Conservation (phyloP, 2,329 filamentous ascomycete species). For the Escovopsis weberi region DNA sequence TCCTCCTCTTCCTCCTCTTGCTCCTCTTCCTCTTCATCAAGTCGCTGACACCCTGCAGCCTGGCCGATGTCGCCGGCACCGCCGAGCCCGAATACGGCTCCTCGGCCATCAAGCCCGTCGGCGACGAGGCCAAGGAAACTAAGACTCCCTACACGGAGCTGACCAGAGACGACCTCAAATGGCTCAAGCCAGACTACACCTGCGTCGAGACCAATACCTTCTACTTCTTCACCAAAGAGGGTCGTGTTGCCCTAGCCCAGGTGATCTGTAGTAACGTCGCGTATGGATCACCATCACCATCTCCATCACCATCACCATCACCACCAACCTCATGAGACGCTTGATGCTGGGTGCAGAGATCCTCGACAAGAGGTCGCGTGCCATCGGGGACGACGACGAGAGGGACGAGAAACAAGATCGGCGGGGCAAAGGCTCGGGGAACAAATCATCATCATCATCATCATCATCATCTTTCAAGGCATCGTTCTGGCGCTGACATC, state of each 20-base stretch:
- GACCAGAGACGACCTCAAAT: constrained; percentile 64
- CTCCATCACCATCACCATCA: too few relatives aligned
- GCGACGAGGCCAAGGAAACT: constrained; percentile 60
- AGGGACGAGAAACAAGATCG: too few relatives aligned
- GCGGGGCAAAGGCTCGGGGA: background rate
- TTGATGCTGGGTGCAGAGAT: too few relatives aligned
- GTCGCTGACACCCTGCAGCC: constrained; percentile 23
- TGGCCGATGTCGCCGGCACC: constrained; percentile 78
- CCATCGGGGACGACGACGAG: too few relatives aligned
- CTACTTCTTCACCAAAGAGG: constrained; percentile 71
- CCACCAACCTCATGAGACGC: background rate
- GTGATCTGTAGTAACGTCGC: constrained; percentile 96
- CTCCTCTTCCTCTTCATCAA: background rate
- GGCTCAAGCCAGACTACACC: constrained; percentile 68
- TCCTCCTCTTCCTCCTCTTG: background rate
- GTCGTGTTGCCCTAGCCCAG: constrained; percentile 66
- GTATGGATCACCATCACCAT: constrained; percentile 36
- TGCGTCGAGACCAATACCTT: constrained; percentile 92
- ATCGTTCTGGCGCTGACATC: background rate
- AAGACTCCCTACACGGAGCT: constrained; percentile 68
- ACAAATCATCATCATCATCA: background rate
- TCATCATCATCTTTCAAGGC: background rate
- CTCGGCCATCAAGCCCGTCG: constrained; percentile 72
- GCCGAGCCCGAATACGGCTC: constrained; percentile 94
- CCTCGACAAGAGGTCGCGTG: too few relatives aligned